Conservation (phyloP, 768 basidiomycete species). For the Crassisporium funariophilum region DNA sequence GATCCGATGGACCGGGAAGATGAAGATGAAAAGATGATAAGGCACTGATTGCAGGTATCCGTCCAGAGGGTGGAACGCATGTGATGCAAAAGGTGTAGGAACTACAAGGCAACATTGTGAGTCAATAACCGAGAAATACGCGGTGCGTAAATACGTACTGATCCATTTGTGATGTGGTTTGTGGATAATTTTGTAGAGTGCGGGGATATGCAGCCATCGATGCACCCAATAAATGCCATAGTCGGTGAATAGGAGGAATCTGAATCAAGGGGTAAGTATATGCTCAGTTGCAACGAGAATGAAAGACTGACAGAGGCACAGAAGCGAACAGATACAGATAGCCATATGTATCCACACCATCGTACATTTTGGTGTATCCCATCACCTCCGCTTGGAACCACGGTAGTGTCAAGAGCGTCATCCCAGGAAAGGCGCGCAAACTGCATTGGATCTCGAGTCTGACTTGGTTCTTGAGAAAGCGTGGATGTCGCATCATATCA, state of each 20-base stretch:
- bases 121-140: constrained; percentile 1
- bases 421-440: constrained; percentile 76
- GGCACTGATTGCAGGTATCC: constrained; percentile 94
- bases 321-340: constrained; percentile 72
- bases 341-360: constrained; percentile 78
- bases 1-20: constrained; percentile 88
- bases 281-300: constrained; percentile 4
- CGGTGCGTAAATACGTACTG: constrained; percentile 54
- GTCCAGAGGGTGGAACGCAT: constrained; percentile 97
- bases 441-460: constrained; percentile 75
- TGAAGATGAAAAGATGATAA: constrained; percentile 88
- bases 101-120: constrained; percentile 50
- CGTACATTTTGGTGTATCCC: constrained; percentile 81
- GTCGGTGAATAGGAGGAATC: constrained; percentile 62
- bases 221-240: constrained; percentile 98
- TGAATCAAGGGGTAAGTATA: constrained; percentile 14
- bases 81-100: constrained; percentile 95
- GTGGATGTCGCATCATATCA: constrained; percentile 93
- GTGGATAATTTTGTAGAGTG: constrained; percentile 87
- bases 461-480: constrained; percentile 89
- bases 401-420: constrained; percentile 84
- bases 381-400: constrained; percentile 94
- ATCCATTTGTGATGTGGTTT: constrained; percentile 99
- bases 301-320: constrained; percentile 58
- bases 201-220: constrained; percentile 81